These are phyloP conservation scores for Candida montana DNA, from an alignment of 805 yeast genomes.

Conservation along the genomic window DNA sequence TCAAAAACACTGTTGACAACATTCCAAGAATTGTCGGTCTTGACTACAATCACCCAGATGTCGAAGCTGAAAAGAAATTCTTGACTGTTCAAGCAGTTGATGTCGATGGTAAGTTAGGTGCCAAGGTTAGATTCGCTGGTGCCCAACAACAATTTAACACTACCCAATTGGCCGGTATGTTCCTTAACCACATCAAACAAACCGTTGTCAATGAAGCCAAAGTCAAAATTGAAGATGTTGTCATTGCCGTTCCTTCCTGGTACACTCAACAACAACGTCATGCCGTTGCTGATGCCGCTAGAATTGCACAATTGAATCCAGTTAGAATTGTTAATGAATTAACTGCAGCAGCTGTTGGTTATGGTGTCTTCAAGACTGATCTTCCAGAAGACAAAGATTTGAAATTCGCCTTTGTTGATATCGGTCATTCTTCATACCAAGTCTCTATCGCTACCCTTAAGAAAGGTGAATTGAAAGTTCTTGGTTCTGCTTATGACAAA, in stretches of 20 bases:
- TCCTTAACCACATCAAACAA: constrained; percentile 81
- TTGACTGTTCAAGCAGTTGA: constrained; percentile 69
- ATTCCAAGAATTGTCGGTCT: constrained; percentile 90
- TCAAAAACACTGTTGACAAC: constrained; percentile 94
- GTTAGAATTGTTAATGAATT: constrained; percentile 96
- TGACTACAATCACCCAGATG: constrained; percentile 67
- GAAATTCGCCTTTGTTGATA: constrained; percentile 89
- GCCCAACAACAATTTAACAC: constrained; percentile 75
- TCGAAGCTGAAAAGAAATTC: constrained; percentile 66
- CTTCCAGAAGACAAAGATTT: constrained; percentile 91
- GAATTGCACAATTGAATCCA: constrained; percentile 95
- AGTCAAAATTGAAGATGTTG: constrained; percentile 73
- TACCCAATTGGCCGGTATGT: constrained; percentile 92
- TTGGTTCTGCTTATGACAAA: constrained; percentile 90
- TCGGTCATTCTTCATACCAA: constrained; percentile 94
- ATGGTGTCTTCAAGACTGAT: constrained; percentile 97
- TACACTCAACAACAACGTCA: constrained; percentile 95
- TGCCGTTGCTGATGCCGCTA: constrained; percentile 91
- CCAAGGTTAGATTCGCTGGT: constrained; percentile 81
- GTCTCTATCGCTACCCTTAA: constrained; percentile 86
- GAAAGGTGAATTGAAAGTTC: constrained; percentile 91
- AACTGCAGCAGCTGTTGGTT: constrained; percentile 98
- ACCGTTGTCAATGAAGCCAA: constrained; percentile 79
- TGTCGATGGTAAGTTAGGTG: constrained; percentile 72
- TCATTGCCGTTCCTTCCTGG: constrained; percentile 96